Percentiles rank a stretch among this genome's conserved stretches.
Evolutionary conservation across 192 early-diverging fungal species (phyloP).

Genomic region (Mortierella hygrophila): DNA sequence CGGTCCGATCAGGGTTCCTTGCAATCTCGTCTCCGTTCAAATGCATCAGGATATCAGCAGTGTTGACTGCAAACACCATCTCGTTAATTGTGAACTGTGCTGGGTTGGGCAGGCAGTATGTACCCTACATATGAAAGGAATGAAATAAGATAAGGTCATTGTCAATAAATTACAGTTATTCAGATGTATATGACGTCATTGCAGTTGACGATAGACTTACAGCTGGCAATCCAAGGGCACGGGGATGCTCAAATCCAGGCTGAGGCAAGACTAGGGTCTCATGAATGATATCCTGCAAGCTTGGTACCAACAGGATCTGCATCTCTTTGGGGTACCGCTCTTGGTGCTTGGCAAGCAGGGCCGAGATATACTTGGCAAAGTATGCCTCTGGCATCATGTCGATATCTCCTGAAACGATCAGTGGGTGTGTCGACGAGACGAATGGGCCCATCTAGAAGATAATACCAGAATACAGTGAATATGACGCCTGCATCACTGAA

Average conservation of each 20-base stretch:
- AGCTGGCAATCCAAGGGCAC: conserved; percentile 61
- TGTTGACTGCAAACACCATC: conserved; percentile 80
- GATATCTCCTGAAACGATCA: conserved; percentile 64
- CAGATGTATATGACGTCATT: no score
- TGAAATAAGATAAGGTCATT: background rate
- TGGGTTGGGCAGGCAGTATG: conserved; percentile 79
- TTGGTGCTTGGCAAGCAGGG: conserved; percentile 67
- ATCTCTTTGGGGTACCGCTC: conserved; percentile 57
- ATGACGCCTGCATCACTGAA: background rate
- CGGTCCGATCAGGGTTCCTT: conserved; percentile 54
- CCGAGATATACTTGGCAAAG: conserved; percentile 73
- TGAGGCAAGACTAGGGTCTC: conserved; percentile 88
- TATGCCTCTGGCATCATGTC: conserved; percentile 71
- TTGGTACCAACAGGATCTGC: conserved; percentile 79
- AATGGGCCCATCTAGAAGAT: conserved; percentile 77
- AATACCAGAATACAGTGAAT: background rate
- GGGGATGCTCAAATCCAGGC: conserved; percentile 62
- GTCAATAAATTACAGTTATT: background rate
- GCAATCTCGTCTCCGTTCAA: conserved; percentile 77
- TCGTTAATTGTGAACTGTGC: conserved; percentile 89
- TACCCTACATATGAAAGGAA: conserved; percentile 24
- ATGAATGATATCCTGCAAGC: conserved; percentile 79
- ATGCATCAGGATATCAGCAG: conserved; percentile 81
- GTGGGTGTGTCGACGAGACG: conserved; percentile 70
- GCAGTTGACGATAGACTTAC: conserved; percentile 32